Percentiles rank a stretch among this genome's conserved stretches.
Evolutionary conservation across 2,329 filamentous ascomycete genomes (phyloP).

Genomic region (Phoma sp.): DNA sequence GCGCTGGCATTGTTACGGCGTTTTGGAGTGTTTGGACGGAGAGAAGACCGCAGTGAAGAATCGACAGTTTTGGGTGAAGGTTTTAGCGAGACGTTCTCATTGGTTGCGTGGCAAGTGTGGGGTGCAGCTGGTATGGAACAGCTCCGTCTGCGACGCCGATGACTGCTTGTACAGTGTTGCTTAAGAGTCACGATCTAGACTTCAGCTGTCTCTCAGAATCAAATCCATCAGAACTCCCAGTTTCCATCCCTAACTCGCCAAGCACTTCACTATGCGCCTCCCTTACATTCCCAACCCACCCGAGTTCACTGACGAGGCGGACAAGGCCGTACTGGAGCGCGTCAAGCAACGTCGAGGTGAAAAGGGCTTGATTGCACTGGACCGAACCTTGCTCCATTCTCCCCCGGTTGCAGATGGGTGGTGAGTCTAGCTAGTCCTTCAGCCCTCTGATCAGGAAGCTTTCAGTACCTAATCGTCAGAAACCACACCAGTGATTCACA

Average conservation of each 20-base stretch:
- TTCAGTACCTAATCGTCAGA: neutral
- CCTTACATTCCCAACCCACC: slow-evolving; percentile 61
- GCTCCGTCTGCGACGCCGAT: neutral
- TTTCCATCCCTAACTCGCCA: neutral
- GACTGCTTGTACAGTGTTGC: neutral
- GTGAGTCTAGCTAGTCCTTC: slow-evolving; percentile 28
- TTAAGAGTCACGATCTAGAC: neutral
- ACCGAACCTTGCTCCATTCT: slow-evolving; percentile 61
- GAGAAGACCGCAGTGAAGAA: slow-evolving; percentile 16
- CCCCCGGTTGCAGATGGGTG: slow-evolving; percentile 64
- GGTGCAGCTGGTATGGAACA: neutral
- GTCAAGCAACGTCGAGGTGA: slow-evolving; percentile 60
- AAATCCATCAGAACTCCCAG: neutral
- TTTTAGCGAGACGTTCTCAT: slow-evolving; percentile 16
- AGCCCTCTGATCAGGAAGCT: neutral
- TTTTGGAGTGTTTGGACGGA: slow-evolving; percentile 3
- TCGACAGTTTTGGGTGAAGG: slow-evolving; percentile 14
- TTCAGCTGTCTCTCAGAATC: neutral
- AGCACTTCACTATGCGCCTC: slow-evolving; percentile 56
- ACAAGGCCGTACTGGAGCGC: slow-evolving; percentile 58
- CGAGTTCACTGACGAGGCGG: slow-evolving; percentile 52
- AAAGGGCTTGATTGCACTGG: slow-evolving; percentile 58
- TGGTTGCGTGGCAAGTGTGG: slow-evolving; percentile 7
- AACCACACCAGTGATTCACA: neutral
- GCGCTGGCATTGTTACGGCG: slow-evolving; percentile 10